Evolutionary conservation across 176 grass and related monocot genomes (phyloP), one percentile per base, ranked within the genome.

Genomic region (Phoenix roebelenii): DNA sequence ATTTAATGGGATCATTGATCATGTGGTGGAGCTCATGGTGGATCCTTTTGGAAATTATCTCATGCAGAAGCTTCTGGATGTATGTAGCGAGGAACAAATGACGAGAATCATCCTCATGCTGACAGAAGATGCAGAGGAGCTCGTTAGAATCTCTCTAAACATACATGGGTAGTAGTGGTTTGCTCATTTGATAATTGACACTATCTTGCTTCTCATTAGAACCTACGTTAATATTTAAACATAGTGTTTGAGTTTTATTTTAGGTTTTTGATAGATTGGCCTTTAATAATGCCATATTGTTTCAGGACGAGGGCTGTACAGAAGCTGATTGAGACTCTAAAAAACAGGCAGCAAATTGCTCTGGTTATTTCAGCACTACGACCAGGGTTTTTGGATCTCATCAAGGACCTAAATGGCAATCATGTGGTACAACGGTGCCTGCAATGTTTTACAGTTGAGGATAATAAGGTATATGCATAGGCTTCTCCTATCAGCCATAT

Each of bases 41-140:
- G 68, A 98, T 55, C 81, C 78, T 0, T 98, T 85, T 57, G 93
- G 87, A 16, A 98, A 98, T 70, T 98, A 98, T 62, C 83, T 98
- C 23, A 85, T 92, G 73, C 93, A 98, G 80, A 98, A 92, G 78
- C 79, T 98, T 18, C 68, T 98, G 57, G 59, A 74, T 53, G 72
- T 78, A 3, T 98, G 87, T 54, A 70, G 60, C 64, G 76, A 82
- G 63, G 79, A 76, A 59, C 87, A 98, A 61, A 77, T 79, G 72
- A 92, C 66, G 84, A 60, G 5, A 15, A 66, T 92, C 30, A 62
- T 92, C 20, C 63, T 58, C 63, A 60, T 59, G 16, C 59, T 98
- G 55, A 85, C 78, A 16, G 59, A 69, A 22, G 73, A 80, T 23
- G 57, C 76, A 26, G 63, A 58, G 3, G 62, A 64, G 3, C 81